Conservation (phyloP, 1,139 yeast genomes). For the Hemisphaericaspora subhashii region DNA sequence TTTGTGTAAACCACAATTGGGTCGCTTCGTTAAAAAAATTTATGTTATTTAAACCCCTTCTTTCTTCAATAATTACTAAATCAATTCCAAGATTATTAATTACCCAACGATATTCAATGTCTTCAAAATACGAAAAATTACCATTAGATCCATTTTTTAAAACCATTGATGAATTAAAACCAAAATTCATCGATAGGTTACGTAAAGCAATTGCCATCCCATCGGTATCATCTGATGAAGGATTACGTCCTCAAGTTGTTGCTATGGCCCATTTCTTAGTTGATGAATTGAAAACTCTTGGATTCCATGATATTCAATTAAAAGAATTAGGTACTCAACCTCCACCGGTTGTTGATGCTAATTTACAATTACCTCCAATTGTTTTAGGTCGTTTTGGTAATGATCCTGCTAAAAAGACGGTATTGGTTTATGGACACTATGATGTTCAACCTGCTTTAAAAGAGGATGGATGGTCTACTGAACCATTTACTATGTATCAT, state of each 20-base stretch:
- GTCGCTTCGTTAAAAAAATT: neutral
- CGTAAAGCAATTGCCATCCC: slow-evolving; percentile 87
- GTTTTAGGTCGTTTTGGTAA: slow-evolving; percentile 83
- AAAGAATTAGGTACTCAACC: slow-evolving; percentile 88
- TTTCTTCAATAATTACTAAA: neutral
- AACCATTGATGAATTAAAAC: slow-evolving; percentile 70
- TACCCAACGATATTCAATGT: too few relatives aligned
- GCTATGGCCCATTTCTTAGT: slow-evolving; percentile 83
- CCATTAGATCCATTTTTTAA: slow-evolving; percentile 50
- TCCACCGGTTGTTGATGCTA: slow-evolving; percentile 68
- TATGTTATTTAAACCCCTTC: neutral
- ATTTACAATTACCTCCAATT: slow-evolving; percentile 84
- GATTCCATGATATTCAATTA: slow-evolving; percentile 78
- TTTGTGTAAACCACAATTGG: neutral
- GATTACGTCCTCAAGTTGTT: slow-evolving; percentile 81
- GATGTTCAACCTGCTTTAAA: slow-evolving; percentile 95
- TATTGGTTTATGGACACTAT: slow-evolving; percentile 92
- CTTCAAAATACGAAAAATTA: slow-evolving; percentile 40
- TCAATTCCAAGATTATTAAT: too few relatives aligned
- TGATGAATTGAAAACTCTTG: slow-evolving; percentile 64
- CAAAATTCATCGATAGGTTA: slow-evolving; percentile 66
- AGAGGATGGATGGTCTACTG: slow-evolving; percentile 95
- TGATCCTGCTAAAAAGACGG: slow-evolving; percentile 80
- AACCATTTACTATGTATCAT: slow-evolving; percentile 73
- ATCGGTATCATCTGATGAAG: slow-evolving; percentile 90